Evolutionary conservation across 164 flowering plant species (phyloP), one percentile per base, ranked within the genome.

Genomic region (Houttuynia cordata): DNA sequence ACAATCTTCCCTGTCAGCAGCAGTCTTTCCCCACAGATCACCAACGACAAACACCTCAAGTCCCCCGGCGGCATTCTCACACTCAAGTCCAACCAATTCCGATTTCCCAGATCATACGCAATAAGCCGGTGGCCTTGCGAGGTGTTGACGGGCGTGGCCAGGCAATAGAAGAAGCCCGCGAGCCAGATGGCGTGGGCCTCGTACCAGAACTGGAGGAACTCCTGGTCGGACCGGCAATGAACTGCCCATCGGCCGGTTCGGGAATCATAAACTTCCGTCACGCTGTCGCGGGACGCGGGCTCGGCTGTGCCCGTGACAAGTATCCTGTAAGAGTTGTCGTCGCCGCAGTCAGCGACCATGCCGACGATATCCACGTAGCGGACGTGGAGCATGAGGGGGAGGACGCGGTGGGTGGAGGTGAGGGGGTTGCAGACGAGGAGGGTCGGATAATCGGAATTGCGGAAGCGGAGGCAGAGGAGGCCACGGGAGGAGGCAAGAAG

Each of bases 1-100:
- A 67, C 70, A 67, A 71, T 67, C 65, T 71, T 71, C 54, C 74
- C 74, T 3, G 68, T 60, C 66, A 71, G 58, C 21, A 67, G 23
- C 53, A 71, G 53, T 62, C 57, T 71, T 19, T 60, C 74, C 40
- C 40, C 49, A 68, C 74, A 71, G 8, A 71, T 41, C 5, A 71
- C 65, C 62, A 71, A 59, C 24, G 74, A 67, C 60, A 62, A 67
- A 62, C 71, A 67, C 52, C 71, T 52, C 2, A 71, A 14, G 52
- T 71, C 71, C 0, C 66, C 62, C 0, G 65, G 24, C 1, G 68
- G 68, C 74, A 71, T 67, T 42, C 49, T 64, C 18, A 71, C 71
- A 71, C 67, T 68, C 65, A 71, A 55, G 61, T 71, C 71, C 54
- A 57, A 13, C 74, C 74, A 71, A 41, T 45, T 39, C 49, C 66